Conservation (phyloP, 1,139 yeast genomes). For the Kurtzmaniella quercitrusa region DNA sequence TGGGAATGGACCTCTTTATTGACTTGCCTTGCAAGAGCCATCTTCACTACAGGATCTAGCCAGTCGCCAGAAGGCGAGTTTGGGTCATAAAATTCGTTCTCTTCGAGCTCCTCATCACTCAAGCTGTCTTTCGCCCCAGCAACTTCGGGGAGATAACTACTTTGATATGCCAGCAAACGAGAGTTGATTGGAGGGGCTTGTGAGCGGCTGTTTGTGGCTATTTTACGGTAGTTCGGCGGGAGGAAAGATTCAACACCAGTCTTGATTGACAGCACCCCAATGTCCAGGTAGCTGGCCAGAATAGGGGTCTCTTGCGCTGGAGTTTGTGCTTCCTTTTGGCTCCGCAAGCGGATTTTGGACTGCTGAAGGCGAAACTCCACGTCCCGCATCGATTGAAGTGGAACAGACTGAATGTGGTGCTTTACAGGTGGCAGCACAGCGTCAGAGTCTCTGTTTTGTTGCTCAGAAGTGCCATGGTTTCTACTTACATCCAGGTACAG, state of each 20-base stretch:
- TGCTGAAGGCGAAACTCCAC: conserved; percentile 17
- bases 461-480: neutral
- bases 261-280: conserved; percentile 25
- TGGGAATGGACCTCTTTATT: conserved; percentile 27
- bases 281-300: conserved; percentile 31
- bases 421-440: neutral
- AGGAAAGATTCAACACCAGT: conserved; percentile 28
- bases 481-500: conserved; percentile 1
- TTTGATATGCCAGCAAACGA: neutral
- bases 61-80: conserved; percentile 29
- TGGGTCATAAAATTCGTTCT: conserved; percentile 8
- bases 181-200: neutral
- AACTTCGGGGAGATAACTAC: neutral
- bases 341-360: conserved; percentile 13
- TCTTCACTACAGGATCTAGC: conserved; percentile 35
- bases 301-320: conserved; percentile 8
- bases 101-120: conserved; percentile 11
- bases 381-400: conserved; percentile 14
- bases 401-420: neutral
- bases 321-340: conserved; percentile 9
- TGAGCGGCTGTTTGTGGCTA: neutral
- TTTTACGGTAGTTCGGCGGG: conserved; percentile 21
- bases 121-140: neutral
- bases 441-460: neutral
- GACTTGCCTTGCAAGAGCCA: conserved; percentile 34